These are phyloP conservation scores for Stygiomarasmius scandens DNA, from an alignment of 1,284 basidiomycete genomes.

Conservation along the genomic window DNA sequence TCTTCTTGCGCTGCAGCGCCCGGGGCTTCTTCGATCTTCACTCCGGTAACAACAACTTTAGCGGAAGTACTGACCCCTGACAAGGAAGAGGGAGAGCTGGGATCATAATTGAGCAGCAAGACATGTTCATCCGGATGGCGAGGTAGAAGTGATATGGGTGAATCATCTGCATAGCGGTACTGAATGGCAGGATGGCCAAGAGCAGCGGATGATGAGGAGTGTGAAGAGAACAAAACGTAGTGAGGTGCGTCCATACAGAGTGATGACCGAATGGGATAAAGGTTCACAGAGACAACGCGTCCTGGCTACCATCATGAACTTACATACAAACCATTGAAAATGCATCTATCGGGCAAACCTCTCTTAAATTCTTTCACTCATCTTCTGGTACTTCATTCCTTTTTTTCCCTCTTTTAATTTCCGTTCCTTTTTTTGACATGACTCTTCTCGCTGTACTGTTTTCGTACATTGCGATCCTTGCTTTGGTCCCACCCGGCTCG, in stretches of 20 bases:
- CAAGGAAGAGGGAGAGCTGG: conserved; percentile 33
- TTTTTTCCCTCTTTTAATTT: conserved; percentile 14
- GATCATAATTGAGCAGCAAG: conserved; percentile 68
- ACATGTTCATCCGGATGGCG: conserved; percentile 64
- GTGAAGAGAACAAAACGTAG: conserved; percentile 65
- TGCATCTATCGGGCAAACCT: not conserved
- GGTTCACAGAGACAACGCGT: not conserved
- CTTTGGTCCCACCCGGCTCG: conserved; percentile 35
- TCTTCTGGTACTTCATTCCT: not conserved
- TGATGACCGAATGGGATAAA: not conserved
- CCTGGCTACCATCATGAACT: conserved; percentile 4
- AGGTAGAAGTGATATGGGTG: conserved; percentile 62
- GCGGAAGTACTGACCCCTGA: conserved; percentile 65
- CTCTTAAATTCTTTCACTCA: not conserved
- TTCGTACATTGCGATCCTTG: conserved; percentile 41
- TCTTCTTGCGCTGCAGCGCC: conserved; percentile 59
- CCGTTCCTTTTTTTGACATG: conserved; percentile 45
- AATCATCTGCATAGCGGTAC: conserved; percentile 80
- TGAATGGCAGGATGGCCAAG: conserved; percentile 76
- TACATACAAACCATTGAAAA: not conserved
- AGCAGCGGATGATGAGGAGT: conserved; percentile 43
- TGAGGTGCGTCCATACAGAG: conserved; percentile 45
- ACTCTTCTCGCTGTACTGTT: conserved; percentile 41
- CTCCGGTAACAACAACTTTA: conserved; percentile 56
- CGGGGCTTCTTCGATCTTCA: conserved; percentile 72